A percentile compares a stretch with the other conserved stretches of the same genome.
Evolutionary conservation across 1,139 yeast species (phyloP).

Genomic region (Blastobotrys malaysiensis): DNA sequence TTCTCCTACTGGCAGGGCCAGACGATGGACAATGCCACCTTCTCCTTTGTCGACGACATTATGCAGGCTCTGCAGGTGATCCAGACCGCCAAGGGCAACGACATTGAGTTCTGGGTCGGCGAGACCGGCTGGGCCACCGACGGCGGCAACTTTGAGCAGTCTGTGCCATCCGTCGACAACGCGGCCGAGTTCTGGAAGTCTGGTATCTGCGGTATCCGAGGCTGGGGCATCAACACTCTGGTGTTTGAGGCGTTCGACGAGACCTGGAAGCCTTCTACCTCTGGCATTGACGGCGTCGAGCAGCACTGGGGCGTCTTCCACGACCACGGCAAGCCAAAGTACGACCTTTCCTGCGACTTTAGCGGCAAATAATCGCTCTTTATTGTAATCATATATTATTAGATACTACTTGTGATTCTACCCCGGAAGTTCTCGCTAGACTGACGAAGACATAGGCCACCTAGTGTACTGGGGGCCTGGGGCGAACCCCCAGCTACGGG

Average conservation of each 20-base stretch:
- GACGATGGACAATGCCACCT: constrained; percentile 70
- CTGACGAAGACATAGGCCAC: too few species aligned
- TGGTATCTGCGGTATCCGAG: constrained; percentile 87
- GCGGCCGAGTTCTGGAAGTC: constrained; percentile 80
- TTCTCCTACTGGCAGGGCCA: constrained; percentile 99
- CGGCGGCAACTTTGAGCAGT: constrained; percentile 59
- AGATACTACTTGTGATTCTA: neutral
- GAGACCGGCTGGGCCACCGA: constrained; percentile 98
- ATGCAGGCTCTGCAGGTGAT: constrained; percentile 90
- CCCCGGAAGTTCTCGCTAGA: too few species aligned
- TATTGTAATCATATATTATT: neutral
- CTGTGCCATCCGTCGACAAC: constrained; percentile 58
- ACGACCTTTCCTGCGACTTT: constrained; percentile 20
- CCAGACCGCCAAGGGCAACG: constrained; percentile 80
- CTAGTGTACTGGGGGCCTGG: too few species aligned
- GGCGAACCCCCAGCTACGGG: too few species aligned
- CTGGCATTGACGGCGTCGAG: constrained; percentile 79
- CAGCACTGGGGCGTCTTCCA: constrained; percentile 91
- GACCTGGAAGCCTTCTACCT: constrained; percentile 89
- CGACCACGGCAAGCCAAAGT: constrained; percentile 39
- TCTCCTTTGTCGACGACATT: constrained; percentile 89
- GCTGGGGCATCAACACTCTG: constrained; percentile 89
- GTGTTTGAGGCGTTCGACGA: constrained; percentile 95
- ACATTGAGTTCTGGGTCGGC: constrained; percentile 89
- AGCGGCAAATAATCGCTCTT: constrained; percentile 11